Evolutionary conservation across 257 asterid genomes (phyloP), one percentile per base, ranked within the genome.

Genomic region (Salvia hispanica): DNA sequence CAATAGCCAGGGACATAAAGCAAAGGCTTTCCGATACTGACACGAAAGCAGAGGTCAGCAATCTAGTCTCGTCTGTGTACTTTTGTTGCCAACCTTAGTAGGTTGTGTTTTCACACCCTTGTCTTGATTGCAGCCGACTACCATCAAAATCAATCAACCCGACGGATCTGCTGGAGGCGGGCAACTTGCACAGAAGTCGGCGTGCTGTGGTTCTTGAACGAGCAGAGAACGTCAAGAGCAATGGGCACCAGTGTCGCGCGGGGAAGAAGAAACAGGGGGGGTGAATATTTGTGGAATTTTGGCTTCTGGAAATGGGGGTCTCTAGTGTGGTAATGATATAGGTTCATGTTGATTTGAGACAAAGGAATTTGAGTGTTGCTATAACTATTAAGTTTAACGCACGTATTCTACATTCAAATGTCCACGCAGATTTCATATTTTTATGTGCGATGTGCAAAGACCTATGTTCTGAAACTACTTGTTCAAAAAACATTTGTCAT

Each of bases 1-100:
- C 96, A 56, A 86, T 87, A 80, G 95, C 89, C 54, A 85, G 89
- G 72, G 96, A 89, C 74, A 89, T 89, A 34, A 89, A 89, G 83
- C 89, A 89, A 74, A 82, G 96, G 79, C 90, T 87, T 64, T 83
- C 96, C 16, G 92, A 87, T 45, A 78, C 89, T 52, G 95, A 89
- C 84, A 73, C 90, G 61, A 86, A 85, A 77, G 76, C 86, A 52
- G 96, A 89, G 92, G 96, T 83, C 70, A 65, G 53, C 7, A 40
- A 68, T 18, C 21, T 16, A 47, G 31, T 25, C 28, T 28, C 1
- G 16, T 54, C 18, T 67, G 56, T 66, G 46, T 50, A 16, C 47
- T 28, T 47, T 50, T 15, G 16, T 48, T 67, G 12, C 42, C 42
- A 40, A 46, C 14, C 45, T 12, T 1, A 40, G 37, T 8, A 18